Base-by-base conservation (phyloP, 169 alveolate species). In the Eimeria necatrix region DNA sequence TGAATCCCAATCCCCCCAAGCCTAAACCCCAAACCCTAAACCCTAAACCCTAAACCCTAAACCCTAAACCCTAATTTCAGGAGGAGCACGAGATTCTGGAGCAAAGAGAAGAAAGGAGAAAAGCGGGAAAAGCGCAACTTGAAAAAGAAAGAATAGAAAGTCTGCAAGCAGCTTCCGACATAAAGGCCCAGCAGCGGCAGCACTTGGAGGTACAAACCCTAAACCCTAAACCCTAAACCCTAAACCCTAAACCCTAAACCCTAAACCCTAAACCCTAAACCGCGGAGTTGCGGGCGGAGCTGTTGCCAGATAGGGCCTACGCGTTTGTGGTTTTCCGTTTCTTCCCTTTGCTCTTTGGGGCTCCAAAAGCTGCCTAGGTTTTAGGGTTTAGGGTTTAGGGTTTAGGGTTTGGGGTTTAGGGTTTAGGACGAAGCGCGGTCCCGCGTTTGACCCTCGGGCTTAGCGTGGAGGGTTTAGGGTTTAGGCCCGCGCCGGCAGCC, bases 21-120 rank as follows among this genome's bases (percentile, higher is more conserved):
- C 74, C 74, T 4, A 61, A 61, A 61, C 68, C 68, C 68, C 22
- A 61, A 61, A 61, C 74, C 74, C 74, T 61, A 61, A 61, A 61
- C 74, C 74, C 74, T 61, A 61, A 61, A 61, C 74, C 74, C 74
- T 61, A 61, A 61, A 61, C 74, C 74, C 74, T 61, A 32, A 71
- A 71, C 83, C 48, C 83, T 71, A 26, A 22, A 71, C 83, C 53
- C 52, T 71, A 5, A 24, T 22, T 26, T 20, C 83, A 71, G 83
- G 83, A 71, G 52, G 83, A 71, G 46, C 83, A 32, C 46, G 83
- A 71, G 46, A 5, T 71, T 26, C 0, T 71, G 6, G 83, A 71
- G 18, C 51, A 71, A 32, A 71, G 52, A 32, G 83, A 71, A 0
- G 18, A 32, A 32, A 5, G 20, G 52, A 22, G 20, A 20, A 22